Percentiles rank a stretch among this genome's conserved stretches.
Evolutionary conservation across 352 stramenopile genomes (phyloP).

Genomic region (Globisporangium orthogonon): DNA sequence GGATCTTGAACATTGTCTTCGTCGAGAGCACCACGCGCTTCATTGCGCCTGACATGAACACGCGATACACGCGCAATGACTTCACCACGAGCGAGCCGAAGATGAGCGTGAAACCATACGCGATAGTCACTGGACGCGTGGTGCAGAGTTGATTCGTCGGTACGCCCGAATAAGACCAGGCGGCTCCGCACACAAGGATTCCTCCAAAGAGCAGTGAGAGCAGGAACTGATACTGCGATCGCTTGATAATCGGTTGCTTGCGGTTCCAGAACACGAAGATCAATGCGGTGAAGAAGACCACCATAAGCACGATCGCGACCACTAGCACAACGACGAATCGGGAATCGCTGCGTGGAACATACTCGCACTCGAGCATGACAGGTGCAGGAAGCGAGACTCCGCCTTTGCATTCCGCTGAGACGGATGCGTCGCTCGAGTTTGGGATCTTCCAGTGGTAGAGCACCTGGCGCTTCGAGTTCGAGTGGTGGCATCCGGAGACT

Average conservation of each 20-base stretch:
- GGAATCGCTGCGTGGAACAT: slow-evolving; percentile 19
- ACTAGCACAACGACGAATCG: slow-evolving; percentile 18
- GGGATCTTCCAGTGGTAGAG: slow-evolving; percentile 31
- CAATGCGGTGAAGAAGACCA: slow-evolving; percentile 17
- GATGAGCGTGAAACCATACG: slow-evolving; percentile 33
- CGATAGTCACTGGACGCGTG: neutral
- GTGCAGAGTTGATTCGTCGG: slow-evolving; percentile 29
- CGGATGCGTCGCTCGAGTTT: slow-evolving; percentile 13
- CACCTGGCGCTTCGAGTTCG: slow-evolving; percentile 15
- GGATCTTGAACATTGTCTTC: slow-evolving; percentile 34
- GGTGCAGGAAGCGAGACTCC: slow-evolving; percentile 17
- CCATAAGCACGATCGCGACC: slow-evolving; percentile 15
- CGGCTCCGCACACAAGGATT: slow-evolving; percentile 33
- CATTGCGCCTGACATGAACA: slow-evolving; percentile 34
- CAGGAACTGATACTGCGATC: slow-evolving; percentile 61
- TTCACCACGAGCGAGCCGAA: slow-evolving; percentile 48
- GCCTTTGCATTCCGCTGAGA: slow-evolving; percentile 30
- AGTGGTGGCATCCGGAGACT: slow-evolving; percentile 22
- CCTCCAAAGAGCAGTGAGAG: slow-evolving; percentile 41
- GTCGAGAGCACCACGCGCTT: slow-evolving; percentile 37
- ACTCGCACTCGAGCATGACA: slow-evolving; percentile 34
- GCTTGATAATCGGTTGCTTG: slow-evolving; percentile 44
- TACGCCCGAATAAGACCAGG: slow-evolving; percentile 30
- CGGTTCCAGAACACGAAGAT: slow-evolving; percentile 30
- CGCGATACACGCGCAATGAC: slow-evolving; percentile 43